phyloP scores from a whole-genome alignment of 768 basidiomycete genomes.

The Xanthoconium stramineum region DNA sequence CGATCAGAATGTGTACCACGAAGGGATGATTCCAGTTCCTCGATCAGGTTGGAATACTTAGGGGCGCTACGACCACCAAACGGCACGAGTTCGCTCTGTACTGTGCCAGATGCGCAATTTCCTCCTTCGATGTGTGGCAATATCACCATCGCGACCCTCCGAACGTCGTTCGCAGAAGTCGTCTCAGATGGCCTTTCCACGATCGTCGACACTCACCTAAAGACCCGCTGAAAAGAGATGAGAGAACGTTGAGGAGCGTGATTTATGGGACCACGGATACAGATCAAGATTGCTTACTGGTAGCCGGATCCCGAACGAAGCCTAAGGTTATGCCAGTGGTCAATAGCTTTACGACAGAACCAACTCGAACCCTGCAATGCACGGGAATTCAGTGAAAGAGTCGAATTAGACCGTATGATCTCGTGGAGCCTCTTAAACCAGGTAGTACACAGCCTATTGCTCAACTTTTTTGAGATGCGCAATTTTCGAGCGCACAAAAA shows the following conservation, averaged over 20 bases:
- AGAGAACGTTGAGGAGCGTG: neutral
- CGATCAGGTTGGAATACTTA: conserved; percentile 66
- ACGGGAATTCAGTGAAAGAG: too few relatives aligned
- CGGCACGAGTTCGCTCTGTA: conserved; percentile 74
- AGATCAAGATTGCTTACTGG: conserved; percentile 39
- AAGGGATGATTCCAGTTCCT: conserved; percentile 68
- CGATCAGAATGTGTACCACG: conserved; percentile 42
- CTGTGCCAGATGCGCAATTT: conserved; percentile 67
- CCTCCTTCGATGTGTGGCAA: conserved; percentile 74
- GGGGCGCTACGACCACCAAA: conserved; percentile 71
- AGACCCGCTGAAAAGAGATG: conserved; percentile 48
- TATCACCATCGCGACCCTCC: conserved; percentile 61
- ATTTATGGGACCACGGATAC: too few relatives aligned
- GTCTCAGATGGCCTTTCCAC: conserved; percentile 74
- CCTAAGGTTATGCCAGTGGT: too few relatives aligned
- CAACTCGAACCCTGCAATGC: too few relatives aligned
- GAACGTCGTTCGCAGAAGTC: conserved; percentile 58
- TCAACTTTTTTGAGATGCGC: too few relatives aligned
- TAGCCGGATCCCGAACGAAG: conserved; percentile 72
- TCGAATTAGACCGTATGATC: too few relatives aligned
- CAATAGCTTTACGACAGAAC: too few relatives aligned
- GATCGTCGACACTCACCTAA: conserved; percentile 61
- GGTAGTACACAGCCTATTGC: too few relatives aligned
- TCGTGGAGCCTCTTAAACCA: too few relatives aligned
- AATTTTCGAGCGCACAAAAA: too few relatives aligned